Percentiles rank a stretch among this genome's conserved stretches.
These are phyloP conservation scores for Podospora didyma DNA, from an alignment of 495 filamentous ascomycete genomes.

Conservation along the genomic window DNA sequence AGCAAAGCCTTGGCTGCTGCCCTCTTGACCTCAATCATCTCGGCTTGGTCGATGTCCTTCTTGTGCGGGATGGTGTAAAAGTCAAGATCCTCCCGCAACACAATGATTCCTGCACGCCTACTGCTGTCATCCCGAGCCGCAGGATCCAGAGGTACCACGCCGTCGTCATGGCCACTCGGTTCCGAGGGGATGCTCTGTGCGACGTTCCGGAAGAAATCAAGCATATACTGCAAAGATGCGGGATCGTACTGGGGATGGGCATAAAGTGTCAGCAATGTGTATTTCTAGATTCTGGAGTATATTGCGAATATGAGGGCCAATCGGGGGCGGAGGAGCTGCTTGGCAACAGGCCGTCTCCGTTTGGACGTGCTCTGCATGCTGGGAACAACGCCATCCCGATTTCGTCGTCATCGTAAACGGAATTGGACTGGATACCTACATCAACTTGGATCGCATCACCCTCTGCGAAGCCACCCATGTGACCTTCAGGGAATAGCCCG, in stretches of 20 bases:
- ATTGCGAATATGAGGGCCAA: conserved; percentile 26
- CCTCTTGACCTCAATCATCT: conserved; percentile 96
- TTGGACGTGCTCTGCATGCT: neutral
- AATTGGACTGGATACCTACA: conserved; percentile 55
- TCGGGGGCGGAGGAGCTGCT: neutral
- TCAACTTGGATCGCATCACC: conserved; percentile 95
- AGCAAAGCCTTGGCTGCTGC: conserved; percentile 84
- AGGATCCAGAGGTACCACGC: conserved; percentile 56
- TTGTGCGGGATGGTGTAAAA: conserved; percentile 96
- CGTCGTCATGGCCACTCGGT: conserved; percentile 54
- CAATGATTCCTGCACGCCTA: conserved; percentile 94
- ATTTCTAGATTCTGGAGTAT: conserved; percentile 45
- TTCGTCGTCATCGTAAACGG: neutral
- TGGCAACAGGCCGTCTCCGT: neutral
- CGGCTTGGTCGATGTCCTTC: conserved; percentile 74
- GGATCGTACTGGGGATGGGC: conserved; percentile 80
- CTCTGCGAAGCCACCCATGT: conserved; percentile 86
- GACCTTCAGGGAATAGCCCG: conserved; percentile 93
- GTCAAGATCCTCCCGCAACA: conserved; percentile 92
- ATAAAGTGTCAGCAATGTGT: conserved; percentile 53
- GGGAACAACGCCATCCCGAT: neutral
- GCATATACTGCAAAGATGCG: conserved; percentile 94
- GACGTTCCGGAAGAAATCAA: conserved; percentile 96
- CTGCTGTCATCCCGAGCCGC: conserved; percentile 43
- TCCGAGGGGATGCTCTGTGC: conserved; percentile 86